phyloP scores from a whole-genome alignment of 1,139 yeast genomes.

The Kurtzmaniella quercitrusa region DNA sequence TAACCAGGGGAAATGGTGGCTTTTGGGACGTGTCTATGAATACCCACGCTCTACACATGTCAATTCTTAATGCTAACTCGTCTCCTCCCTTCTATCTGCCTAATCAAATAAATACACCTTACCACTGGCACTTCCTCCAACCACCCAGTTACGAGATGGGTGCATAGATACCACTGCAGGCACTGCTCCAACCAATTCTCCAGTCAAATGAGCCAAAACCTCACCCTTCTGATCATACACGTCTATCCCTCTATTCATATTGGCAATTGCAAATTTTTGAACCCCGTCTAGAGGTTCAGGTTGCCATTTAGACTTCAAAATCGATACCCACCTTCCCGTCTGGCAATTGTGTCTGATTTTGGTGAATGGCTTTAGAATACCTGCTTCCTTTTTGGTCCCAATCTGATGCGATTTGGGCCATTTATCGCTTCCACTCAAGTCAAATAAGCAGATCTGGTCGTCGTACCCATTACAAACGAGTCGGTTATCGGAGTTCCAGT shows the following conservation, averaged over 20 bases:
- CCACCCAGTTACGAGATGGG: conserved; percentile 83
- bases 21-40: too few relatives aligned
- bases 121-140: conserved; percentile 95
- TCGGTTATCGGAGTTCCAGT: conserved; percentile 74
- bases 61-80: not conserved
- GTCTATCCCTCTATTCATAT: conserved; percentile 86
- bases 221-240: conserved; percentile 72
- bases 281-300: conserved; percentile 60
- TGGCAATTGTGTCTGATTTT: conserved; percentile 85
- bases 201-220: conserved; percentile 70
- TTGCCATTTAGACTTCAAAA: conserved; percentile 85
- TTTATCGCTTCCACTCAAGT: conserved; percentile 14
- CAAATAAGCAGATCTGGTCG: conserved; percentile 63
- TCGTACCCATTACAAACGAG: conserved; percentile 93
- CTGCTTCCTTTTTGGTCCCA: conserved; percentile 10
- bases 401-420: conserved; percentile 6
- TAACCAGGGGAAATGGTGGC: too few relatives aligned
- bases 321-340: conserved; percentile 95
- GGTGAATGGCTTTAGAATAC: conserved; percentile 48
- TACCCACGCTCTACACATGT: too few relatives aligned
- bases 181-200: conserved; percentile 66
- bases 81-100: not conserved
- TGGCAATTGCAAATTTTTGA: conserved; percentile 85
- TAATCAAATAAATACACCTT: conserved; percentile 62
- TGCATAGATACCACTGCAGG: conserved; percentile 87